phyloP scores from a whole-genome alignment of 176 grass and related monocot species.

The Oryza meridionalis region DNA sequence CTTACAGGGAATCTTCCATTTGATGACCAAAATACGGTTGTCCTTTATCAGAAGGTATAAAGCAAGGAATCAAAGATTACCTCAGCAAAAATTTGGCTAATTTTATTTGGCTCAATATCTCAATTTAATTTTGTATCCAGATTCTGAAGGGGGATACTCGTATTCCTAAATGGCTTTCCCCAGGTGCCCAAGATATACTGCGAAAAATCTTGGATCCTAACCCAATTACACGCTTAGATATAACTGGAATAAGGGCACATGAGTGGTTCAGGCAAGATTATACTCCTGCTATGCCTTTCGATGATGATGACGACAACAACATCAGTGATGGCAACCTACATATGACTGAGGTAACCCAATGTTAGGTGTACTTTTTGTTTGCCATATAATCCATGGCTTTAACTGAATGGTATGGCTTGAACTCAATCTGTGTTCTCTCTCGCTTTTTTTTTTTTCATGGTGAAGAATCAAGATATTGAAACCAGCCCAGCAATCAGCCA shows the following conservation, averaged over 20 bases:
- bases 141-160: constrained; percentile 69
- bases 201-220: constrained; percentile 75
- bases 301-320: constrained; percentile 64
- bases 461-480: constrained; percentile 55
- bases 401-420: constrained; percentile 31
- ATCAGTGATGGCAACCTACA: constrained; percentile 24
- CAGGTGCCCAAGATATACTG: constrained; percentile 70
- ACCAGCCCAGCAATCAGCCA: constrained; percentile 58
- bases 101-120: constrained; percentile 23
- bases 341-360: constrained; percentile 55
- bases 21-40: constrained; percentile 73
- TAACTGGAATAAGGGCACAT: constrained; percentile 70
- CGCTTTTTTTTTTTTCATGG: constrained; percentile 1
- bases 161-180: constrained; percentile 93
- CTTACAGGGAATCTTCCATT: constrained; percentile 87
- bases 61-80: constrained; percentile 19
- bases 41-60: constrained; percentile 77
- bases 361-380: constrained; percentile 9
- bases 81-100: background rate
- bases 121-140: constrained; percentile 41
- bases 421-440: background rate
- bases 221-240: constrained; percentile 70
- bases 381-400: constrained; percentile 26
- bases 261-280: constrained; percentile 91
- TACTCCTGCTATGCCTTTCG: constrained; percentile 56